These are phyloP conservation scores for Sambucus nigra DNA, from an alignment of 129 eudicot genomes.

Conservation along the genomic window DNA sequence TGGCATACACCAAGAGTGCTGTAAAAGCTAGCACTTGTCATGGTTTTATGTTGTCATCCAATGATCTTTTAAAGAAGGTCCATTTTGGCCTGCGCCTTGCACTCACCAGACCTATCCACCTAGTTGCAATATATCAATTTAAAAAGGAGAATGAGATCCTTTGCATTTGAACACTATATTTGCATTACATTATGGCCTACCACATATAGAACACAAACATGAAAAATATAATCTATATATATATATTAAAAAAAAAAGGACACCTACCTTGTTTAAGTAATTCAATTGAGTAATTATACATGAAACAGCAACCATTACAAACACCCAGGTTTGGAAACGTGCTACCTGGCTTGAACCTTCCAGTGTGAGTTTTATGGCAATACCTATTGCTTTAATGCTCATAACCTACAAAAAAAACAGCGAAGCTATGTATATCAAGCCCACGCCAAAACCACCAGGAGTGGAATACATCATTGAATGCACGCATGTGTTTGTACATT, in stretches of 20 bases:
- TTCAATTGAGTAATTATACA: constrained; percentile 65
- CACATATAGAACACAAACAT: too few species aligned
- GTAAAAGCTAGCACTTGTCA: too few species aligned
- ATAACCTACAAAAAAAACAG: constrained; percentile 48
- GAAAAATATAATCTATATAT: too few species aligned
- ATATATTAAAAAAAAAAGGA: background rate
- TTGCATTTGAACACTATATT: background rate
- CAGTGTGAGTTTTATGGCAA: constrained; percentile 70
- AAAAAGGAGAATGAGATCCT: background rate
- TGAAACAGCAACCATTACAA: constrained; percentile 62
- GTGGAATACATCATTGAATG: background rate
- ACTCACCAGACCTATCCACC: background rate
- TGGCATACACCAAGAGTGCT: too few species aligned
- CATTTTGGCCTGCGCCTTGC: too few species aligned
- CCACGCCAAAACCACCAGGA: background rate
- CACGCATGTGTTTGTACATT: background rate
- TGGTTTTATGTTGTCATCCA: too few species aligned
- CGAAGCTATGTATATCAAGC: constrained; percentile 4
- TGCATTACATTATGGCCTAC: constrained; percentile 1
- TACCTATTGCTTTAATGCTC: constrained; percentile 80
- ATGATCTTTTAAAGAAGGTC: too few species aligned
- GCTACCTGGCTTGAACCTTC: constrained; percentile 73
- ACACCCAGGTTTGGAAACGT: constrained; percentile 63
- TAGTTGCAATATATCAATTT: background rate
- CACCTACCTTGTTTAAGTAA: constrained; percentile 63